Evolutionary conservation across 2,329 filamentous ascomycete species (phyloP).

Genomic region (Dothiorella sarmentorum): DNA sequence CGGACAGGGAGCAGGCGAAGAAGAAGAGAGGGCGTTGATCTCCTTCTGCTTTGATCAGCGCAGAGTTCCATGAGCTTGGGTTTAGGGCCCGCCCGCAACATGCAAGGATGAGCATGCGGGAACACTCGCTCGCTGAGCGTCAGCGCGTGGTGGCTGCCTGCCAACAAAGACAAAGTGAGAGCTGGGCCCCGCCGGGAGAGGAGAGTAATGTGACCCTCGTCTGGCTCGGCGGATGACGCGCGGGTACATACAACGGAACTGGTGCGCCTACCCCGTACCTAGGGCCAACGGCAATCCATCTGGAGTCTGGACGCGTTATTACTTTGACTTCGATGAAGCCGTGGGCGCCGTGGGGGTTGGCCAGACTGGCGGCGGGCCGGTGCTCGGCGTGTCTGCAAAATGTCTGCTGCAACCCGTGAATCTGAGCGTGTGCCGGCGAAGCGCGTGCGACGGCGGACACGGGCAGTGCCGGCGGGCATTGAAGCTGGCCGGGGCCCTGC

Average conservation of each 20-base stretch:
- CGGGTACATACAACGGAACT: neutral
- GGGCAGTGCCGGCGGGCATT: conserved; percentile 9
- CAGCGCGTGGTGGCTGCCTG: conserved; percentile 14
- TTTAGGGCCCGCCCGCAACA: conserved; percentile 3
- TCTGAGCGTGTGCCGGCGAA: neutral
- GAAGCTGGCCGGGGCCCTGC: neutral
- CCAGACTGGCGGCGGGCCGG: neutral
- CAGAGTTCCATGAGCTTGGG: conserved; percentile 8
- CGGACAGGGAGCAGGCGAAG: neutral
- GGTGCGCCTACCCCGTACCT: neutral
- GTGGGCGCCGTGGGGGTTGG: no score
- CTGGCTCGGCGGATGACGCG: conserved; percentile 1
- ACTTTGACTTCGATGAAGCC: no score
- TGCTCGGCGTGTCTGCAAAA: conserved; percentile 8
- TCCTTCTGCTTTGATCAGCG: conserved; percentile 10
- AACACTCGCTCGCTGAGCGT: neutral
- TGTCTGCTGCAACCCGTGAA: conserved; percentile 7
- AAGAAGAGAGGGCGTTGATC: conserved; percentile 1
- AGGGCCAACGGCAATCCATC: conserved; percentile 8
- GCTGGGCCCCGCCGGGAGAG: neutral
- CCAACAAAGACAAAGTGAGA: conserved; percentile 2
- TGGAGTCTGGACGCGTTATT: neutral
- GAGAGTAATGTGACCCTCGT: neutral
- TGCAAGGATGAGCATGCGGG: conserved; percentile 10
- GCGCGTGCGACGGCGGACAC: conserved; percentile 6